Evolutionary conservation across 1,284 basidiomycete species (phyloP).

Genomic region (Irpex sp.): DNA sequence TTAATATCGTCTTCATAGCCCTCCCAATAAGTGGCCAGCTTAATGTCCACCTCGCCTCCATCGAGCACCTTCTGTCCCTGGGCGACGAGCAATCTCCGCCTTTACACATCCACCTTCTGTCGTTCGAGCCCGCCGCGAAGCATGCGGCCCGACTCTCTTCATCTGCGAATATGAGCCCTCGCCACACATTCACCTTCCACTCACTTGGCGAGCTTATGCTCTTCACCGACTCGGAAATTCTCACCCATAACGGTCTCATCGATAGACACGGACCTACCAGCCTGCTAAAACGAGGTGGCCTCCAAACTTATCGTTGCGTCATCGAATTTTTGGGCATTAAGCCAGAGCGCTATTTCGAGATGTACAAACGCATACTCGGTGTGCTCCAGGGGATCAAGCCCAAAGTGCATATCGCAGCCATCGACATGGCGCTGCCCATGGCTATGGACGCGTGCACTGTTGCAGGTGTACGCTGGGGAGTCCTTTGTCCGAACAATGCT

Average conservation of each 20-base stretch:
- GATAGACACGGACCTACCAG: constrained; percentile 11
- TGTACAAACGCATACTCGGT: constrained; percentile 9
- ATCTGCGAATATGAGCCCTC: not conserved
- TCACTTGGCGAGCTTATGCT: constrained; percentile 11
- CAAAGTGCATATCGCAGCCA: constrained; percentile 9
- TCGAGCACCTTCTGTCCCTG: constrained; percentile 11
- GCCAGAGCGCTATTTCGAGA: constrained; percentile 10
- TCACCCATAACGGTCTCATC: constrained; percentile 8
- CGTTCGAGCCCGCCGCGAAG: constrained; percentile 13
- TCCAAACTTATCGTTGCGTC: constrained; percentile 12
- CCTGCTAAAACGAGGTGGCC: constrained; percentile 4
- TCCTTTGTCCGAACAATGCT: constrained; percentile 13
- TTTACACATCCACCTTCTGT: constrained; percentile 10
- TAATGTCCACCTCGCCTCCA: constrained; percentile 13
- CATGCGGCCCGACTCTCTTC: constrained; percentile 4
- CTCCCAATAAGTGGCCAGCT: constrained; percentile 16
- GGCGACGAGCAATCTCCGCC: constrained; percentile 5
- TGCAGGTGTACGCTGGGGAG: constrained; percentile 9
- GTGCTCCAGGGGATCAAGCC: constrained; percentile 7
- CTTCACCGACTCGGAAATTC: constrained; percentile 9
- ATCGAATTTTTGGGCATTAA: constrained; percentile 15
- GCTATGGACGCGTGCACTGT: constrained; percentile 13
- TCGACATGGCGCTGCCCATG: constrained; percentile 13
- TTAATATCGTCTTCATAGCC: constrained; percentile 15
- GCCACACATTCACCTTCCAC: constrained; percentile 10